A percentile compares a stretch with the other conserved stretches of the same genome.
phyloP scores from a whole-genome alignment of 345 rosid genomes.

The Ceriops decandra region DNA sequence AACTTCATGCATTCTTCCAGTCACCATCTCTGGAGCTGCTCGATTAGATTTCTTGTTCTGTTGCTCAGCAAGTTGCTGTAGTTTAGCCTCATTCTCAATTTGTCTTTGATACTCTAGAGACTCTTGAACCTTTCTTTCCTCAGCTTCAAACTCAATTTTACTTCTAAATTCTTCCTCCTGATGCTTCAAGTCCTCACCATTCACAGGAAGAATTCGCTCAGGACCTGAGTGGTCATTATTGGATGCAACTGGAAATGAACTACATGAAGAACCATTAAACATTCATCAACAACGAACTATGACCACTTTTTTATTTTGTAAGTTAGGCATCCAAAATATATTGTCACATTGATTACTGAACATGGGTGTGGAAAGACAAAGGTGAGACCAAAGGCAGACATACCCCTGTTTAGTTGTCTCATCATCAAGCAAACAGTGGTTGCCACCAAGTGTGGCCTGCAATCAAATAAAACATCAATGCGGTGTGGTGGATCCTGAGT shows the following conservation, averaged over 20 bases:
- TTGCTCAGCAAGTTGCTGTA: slow-evolving; percentile 80
- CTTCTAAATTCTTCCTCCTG: slow-evolving; percentile 74
- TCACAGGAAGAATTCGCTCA: slow-evolving; percentile 35
- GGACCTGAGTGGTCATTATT: slow-evolving; percentile 49
- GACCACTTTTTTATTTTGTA: neutral
- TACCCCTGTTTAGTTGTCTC: slow-evolving; percentile 55
- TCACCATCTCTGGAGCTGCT: slow-evolving; percentile 31
- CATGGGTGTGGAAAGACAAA: neutral
- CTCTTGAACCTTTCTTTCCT: slow-evolving; percentile 87
- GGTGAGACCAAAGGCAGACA: slow-evolving; percentile 13
- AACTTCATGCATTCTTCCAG: slow-evolving; percentile 30
- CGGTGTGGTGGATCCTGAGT: slow-evolving; percentile 1
- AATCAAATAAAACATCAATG: slow-evolving; percentile 25
- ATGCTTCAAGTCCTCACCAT: slow-evolving; percentile 47
- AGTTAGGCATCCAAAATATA: slow-evolving; percentile 8
- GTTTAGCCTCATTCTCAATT: slow-evolving; percentile 88
- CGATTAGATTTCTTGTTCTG: slow-evolving; percentile 48
- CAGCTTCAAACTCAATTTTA: slow-evolving; percentile 76
- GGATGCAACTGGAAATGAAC: slow-evolving; percentile 53
- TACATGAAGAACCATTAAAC: slow-evolving; percentile 36
- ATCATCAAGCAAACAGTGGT: slow-evolving; percentile 40
- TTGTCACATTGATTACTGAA: neutral
- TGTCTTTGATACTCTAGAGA: slow-evolving; percentile 79
- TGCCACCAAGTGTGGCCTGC: slow-evolving; percentile 49
- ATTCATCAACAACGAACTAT: slow-evolving; percentile 7